A percentile compares a stretch with the other conserved stretches of the same genome.
Conservation (phyloP, 306 rosid species). For the Acacia confusa region DNA sequence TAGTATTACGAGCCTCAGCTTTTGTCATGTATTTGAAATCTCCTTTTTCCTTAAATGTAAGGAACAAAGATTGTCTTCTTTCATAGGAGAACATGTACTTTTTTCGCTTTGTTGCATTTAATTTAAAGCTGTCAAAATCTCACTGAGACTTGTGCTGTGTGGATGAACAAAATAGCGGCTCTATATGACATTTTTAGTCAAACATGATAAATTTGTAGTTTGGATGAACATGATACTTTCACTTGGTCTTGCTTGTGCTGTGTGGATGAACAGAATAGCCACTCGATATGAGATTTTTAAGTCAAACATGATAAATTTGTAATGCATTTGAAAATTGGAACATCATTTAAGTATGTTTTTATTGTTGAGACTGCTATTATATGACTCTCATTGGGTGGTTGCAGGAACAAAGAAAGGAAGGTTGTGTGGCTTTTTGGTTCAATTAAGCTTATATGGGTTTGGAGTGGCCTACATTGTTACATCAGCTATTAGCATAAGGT, state of each 20-base stretch:
- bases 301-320: not conserved
- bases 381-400: slow-evolving; percentile 28
- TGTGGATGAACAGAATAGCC: not conserved
- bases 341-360: slow-evolving; percentile 14
- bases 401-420: slow-evolving; percentile 38
- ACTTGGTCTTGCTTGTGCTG: too few species aligned
- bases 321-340: not conserved
- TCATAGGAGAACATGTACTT: not conserved
- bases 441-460: slow-evolving; percentile 52
- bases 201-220: not conserved
- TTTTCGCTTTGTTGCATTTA: not conserved
- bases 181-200: not conserved
- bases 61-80: not conserved
- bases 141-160: not conserved
- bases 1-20: not conserved
- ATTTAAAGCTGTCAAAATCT: not conserved
- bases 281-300: not conserved
- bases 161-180: not conserved
- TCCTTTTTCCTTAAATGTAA: not conserved
- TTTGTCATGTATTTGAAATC: not conserved
- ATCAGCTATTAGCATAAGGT: slow-evolving; percentile 57
- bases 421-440: slow-evolving; percentile 41
- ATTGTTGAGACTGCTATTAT: not conserved
- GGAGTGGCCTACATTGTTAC: slow-evolving; percentile 62
- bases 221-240: too few species aligned